phyloP scores from a whole-genome alignment of 768 basidiomycete species.

The Mycena kentingensis region DNA sequence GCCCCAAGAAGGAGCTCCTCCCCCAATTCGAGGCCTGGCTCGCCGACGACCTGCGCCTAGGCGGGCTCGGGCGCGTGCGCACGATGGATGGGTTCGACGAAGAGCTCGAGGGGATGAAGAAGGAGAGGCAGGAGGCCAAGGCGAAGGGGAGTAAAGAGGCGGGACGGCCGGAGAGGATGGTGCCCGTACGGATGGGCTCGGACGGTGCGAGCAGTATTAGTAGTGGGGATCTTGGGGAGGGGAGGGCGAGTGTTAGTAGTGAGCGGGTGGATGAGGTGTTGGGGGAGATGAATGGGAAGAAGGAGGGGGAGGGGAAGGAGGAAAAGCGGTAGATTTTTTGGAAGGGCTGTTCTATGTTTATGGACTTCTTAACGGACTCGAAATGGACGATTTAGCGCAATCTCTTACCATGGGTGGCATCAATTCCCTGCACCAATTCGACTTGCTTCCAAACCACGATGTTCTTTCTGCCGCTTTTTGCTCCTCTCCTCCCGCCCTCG shows the following conservation, averaged over 20 bases:
- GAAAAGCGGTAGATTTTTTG: too few relatives aligned
- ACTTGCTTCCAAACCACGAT: too few relatives aligned
- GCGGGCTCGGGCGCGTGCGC: conserved; percentile 38
- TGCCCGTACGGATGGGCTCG: conserved; percentile 9
- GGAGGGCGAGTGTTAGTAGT: conserved; percentile 11
- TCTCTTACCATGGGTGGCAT: too few relatives aligned
- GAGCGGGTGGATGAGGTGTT: conserved; percentile 9
- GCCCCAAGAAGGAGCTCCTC: conserved; percentile 41
- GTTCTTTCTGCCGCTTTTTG: too few relatives aligned
- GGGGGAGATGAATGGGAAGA: conserved; percentile 9
- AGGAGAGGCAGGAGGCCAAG: conserved; percentile 26
- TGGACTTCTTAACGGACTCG: too few relatives aligned
- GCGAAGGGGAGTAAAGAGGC: conserved; percentile 29
- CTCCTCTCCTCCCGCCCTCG: too few relatives aligned
- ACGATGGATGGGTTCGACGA: conserved; percentile 43
- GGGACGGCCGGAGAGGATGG: conserved; percentile 11
- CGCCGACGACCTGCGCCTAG: conserved; percentile 33
- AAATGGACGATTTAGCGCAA: too few relatives aligned
- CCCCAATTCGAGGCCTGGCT: conserved; percentile 41
- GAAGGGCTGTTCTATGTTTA: too few relatives aligned
- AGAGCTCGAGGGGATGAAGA: conserved; percentile 17
- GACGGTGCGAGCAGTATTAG: conserved; percentile 11
- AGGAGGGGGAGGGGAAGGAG: background rate
- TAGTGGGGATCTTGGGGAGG: conserved; percentile 1
- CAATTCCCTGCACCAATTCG: too few relatives aligned